Base-by-base conservation (phyloP, 495 filamentous ascomycete species). In the Chlorociboria aeruginascens region DNA sequence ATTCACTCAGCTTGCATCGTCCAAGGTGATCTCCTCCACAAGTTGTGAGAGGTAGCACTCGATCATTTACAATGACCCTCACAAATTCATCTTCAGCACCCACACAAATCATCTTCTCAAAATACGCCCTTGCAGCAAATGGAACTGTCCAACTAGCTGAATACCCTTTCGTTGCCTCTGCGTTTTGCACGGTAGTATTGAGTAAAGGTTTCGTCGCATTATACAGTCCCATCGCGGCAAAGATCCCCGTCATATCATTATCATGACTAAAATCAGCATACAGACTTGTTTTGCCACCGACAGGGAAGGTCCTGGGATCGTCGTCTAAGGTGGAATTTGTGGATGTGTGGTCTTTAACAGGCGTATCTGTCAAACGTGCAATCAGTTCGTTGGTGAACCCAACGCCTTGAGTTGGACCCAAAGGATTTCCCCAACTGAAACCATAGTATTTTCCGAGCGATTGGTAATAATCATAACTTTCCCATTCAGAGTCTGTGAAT, bases 181-280 rank as follows among this genome's bases (percentile, higher is more conserved):
- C 66, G 57, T 20, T 66, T 66, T 51, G 72, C 55, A 14, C 75
- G 56, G 12, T 70, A 62, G 73, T 70, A 32, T 64, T 69, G 0
- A 69, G 66, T 1, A 82, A 62, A 0, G 66, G 63, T 17, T 25
- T 34, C 0, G 78, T 83, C 17, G 55, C 60, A 32, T 86, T 82
- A 59, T 85, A 92, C 45, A 93, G 52, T 0, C 86, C 82, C 49
- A 95, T 56, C 0, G 86, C 85, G 13, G 73, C 74, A 62, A 84
- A 81, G 30, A 88, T 76, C 13, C 70, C 69, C 11, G 77, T 76
- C 77, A 93, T 82, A 49, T 83, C 78, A 59, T 92, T 93, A 63
- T 95, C 88, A 57, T 95, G 88, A 16, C 79, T 82, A 59, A 95
- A 93, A 63, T 95, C 88, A 0, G 85, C 86, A 50, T 87, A 95